Evolutionary conservation across 75 land plant genomes (phyloP).

Genomic region (Larix kaempferi): DNA sequence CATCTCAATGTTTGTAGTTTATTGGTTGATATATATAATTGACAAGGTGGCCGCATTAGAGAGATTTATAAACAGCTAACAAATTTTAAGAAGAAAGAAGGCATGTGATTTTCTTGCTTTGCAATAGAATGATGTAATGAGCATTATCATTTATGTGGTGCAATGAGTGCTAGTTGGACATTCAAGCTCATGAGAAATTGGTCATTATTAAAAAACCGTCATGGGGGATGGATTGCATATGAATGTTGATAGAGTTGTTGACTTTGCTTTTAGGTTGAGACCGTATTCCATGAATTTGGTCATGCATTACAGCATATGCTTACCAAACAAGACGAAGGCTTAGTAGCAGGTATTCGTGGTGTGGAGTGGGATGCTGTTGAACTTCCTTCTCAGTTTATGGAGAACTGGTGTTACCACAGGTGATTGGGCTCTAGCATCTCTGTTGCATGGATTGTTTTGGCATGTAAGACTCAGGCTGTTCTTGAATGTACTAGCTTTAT

Average conservation of each 20-base stretch:
- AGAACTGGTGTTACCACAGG: slow-evolving; percentile 98
- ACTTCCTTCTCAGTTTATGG: slow-evolving; percentile 97
- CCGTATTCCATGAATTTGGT: slow-evolving; percentile 96
- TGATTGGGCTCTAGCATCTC: slow-evolving; percentile 8
- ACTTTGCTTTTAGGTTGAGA: slow-evolving; percentile 60
- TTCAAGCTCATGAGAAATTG: too few relatives aligned
- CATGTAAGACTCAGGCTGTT: neutral
- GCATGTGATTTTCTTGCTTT: neutral
- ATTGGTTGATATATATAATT: neutral
- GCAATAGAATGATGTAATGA: too few relatives aligned
- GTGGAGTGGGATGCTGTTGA: slow-evolving; percentile 98
- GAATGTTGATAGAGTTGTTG: neutral
- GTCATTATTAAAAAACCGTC: too few relatives aligned
- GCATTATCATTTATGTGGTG: too few relatives aligned
- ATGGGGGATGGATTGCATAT: neutral
- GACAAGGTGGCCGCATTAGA: neutral
- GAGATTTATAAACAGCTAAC: neutral
- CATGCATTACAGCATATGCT: slow-evolving; percentile 98
- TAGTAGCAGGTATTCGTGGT: slow-evolving; percentile 82
- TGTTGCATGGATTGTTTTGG: neutral
- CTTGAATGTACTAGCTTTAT: neutral
- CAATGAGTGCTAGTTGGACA: too few relatives aligned
- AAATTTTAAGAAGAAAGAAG: neutral
- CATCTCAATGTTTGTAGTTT: neutral
- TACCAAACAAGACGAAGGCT: slow-evolving; percentile 84